Conservation (phyloP, 1,284 basidiomycete species). For the Salmacisia buchloeana region DNA sequence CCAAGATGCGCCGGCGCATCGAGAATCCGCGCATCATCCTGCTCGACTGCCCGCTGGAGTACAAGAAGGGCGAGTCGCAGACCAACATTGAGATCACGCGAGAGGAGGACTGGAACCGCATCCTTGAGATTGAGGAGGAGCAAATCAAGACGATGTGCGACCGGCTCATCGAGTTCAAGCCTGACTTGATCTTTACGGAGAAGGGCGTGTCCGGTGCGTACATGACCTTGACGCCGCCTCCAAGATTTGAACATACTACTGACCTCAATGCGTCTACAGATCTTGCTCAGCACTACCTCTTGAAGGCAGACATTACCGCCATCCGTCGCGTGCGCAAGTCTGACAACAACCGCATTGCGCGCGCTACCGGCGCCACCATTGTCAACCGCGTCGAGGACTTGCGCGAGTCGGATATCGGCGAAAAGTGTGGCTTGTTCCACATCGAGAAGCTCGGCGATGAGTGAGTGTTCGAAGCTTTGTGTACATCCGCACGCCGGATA, state of each 20-base stretch:
- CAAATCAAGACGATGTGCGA: constrained; percentile 86
- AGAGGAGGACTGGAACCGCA: constrained; percentile 86
- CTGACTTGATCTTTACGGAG: constrained; percentile 91
- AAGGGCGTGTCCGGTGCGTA: constrained; percentile 84
- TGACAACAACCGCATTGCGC: constrained; percentile 96
- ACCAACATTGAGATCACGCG: constrained; percentile 98
- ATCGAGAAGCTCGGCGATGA: constrained; percentile 97
- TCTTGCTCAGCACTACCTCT: constrained; percentile 85
- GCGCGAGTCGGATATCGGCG: constrained; percentile 83
- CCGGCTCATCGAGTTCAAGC: constrained; percentile 85
- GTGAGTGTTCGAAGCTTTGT: constrained; percentile 53
- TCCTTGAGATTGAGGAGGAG: constrained; percentile 94
- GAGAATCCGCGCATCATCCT: constrained; percentile 82
- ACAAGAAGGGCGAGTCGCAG: constrained; percentile 98
- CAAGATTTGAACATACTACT: not conserved
- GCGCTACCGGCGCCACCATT: constrained; percentile 90
- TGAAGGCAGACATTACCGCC: constrained; percentile 82
- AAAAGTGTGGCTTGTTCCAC: constrained; percentile 86
- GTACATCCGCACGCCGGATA: not conserved
- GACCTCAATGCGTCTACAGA: constrained; percentile 49
- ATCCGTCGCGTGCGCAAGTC: constrained; percentile 93
- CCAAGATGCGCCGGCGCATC: constrained; percentile 89
- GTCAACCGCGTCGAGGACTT: constrained; percentile 95
- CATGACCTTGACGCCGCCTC: not conserved
- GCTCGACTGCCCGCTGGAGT: constrained; percentile 93